phyloP scores from a whole-genome alignment of 352 stramenopile genomes.

The Albugo laibachii region DNA sequence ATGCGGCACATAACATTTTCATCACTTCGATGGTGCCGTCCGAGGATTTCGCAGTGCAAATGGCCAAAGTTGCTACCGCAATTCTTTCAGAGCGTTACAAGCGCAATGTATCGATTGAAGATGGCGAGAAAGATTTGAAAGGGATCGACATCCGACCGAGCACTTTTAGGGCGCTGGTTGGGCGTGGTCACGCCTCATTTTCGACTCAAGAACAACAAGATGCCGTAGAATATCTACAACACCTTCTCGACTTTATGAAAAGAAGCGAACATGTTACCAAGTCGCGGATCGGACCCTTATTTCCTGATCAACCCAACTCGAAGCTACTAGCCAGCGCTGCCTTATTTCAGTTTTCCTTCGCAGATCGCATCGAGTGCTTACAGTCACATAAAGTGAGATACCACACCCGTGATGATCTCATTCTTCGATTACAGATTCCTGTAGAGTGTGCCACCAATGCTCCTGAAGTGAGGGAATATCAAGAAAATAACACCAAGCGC shows the following conservation, averaged over 20 bases:
- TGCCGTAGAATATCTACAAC: constrained; percentile 93
- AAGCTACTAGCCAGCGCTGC: constrained; percentile 20
- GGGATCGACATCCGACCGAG: constrained; percentile 40
- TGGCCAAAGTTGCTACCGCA: constrained; percentile 81
- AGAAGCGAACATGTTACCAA: constrained; percentile 47
- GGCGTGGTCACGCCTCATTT: constrained; percentile 91
- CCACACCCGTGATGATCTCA: constrained; percentile 47
- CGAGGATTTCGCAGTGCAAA: constrained; percentile 83
- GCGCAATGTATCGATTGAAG: constrained; percentile 12
- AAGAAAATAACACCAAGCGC: constrained; percentile 66
- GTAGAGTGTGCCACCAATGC: constrained; percentile 73
- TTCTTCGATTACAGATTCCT: constrained; percentile 77
- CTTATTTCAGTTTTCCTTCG: constrained; percentile 87
- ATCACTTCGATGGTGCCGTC: constrained; percentile 10
- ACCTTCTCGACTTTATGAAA: constrained; percentile 88
- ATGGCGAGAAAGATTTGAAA: constrained; percentile 11
- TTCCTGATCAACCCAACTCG: constrained; percentile 4
- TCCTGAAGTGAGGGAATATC: constrained; percentile 68
- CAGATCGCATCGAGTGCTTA: constrained; percentile 67
- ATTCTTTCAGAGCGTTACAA: constrained; percentile 80
- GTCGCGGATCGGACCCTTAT: constrained; percentile 24
- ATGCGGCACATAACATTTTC: constrained; percentile 36
- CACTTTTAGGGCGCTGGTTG: constrained; percentile 92
- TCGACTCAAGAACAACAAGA: constrained; percentile 95
- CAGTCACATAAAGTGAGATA: constrained; percentile 77